Evolutionary conservation across 345 rosid genomes (phyloP), one percentile per base, ranked within the genome.

Genomic region (Bruguiera sexangula): DNA sequence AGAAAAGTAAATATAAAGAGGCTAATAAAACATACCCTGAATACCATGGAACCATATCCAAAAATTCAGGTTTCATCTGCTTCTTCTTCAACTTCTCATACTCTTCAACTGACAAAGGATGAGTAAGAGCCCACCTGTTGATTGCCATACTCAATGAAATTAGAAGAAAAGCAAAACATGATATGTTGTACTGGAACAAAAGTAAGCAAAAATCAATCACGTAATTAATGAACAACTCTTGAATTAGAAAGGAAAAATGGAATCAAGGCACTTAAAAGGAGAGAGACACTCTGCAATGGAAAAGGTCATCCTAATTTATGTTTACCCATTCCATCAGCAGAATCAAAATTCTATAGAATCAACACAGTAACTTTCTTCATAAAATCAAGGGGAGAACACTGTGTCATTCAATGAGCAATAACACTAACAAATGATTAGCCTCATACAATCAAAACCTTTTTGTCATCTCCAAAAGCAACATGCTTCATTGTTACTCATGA

Each of bases 11-110:
- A 11, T 62, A 16, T 19, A 64, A 67, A 58, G 53, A 58, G 65
- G 63, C 21, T 75, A 80, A 50, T 57, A 69, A 51, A 63, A 48
- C 36, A 39, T 93, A 95, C 99, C 99, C 99, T 66, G 98, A 92
- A 83, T 95, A 92, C 99, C 99, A 95, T 68, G 99, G 99, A 79
- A 95, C 99, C 99, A 95, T 95, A 71, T 92, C 99, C 81, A 95
- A 75, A 81, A 95, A 95, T 78, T 90, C 86, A 50, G 99, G 99
- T 81, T 85, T 95, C 91, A 87, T 73, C 73, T 95, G 98, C 82
- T 84, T 83, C 78, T 84, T 83, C 90, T 92, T 92, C 80, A 75
- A 63, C 76, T 92, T 89, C 75, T 92, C 90, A 65, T 79, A 76
- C 70, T 90, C 97, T 73, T 90, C 86, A 56, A 92, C 94, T 19